Conservation (phyloP, 768 basidiomycete genomes). For the Boletus reticulatus region DNA sequence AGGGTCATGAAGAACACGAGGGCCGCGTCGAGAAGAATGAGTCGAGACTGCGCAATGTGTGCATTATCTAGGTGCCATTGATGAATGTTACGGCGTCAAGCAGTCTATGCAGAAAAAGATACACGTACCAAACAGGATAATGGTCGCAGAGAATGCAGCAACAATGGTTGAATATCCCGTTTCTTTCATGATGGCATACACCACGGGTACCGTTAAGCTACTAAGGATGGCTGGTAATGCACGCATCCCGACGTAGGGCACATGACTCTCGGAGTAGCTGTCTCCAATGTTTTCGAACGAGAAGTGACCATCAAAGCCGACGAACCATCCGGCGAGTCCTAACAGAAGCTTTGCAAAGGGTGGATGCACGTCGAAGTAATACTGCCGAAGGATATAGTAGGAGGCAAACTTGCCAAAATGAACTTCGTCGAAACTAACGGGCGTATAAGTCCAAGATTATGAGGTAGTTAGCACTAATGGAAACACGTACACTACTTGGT, state of each 20-base stretch:
- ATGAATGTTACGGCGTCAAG: background rate
- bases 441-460: constrained; percentile 4
- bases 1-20: constrained; percentile 95
- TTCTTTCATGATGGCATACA: constrained; percentile 98
- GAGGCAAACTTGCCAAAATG: constrained; percentile 99
- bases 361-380: constrained; percentile 99
- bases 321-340: constrained; percentile 93
- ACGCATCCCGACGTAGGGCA: constrained; percentile 93
- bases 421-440: constrained; percentile 87
- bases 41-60: constrained; percentile 92
- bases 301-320: constrained; percentile 94
- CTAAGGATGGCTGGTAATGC: constrained; percentile 90
- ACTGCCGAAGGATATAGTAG: constrained; percentile 88
- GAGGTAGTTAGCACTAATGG: background rate
- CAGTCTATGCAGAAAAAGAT: background rate
- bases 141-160: constrained; percentile 81
- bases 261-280: constrained; percentile 79
- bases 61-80: constrained; percentile 71
- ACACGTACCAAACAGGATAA: constrained; percentile 84
- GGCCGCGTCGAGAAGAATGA: constrained; percentile 93
- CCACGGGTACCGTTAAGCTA: constrained; percentile 84
- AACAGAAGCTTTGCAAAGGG: constrained; percentile 95
- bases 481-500: constrained; percentile 84
- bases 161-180: constrained; percentile 92
- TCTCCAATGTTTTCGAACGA: constrained; percentile 95